phyloP scores from a whole-genome alignment of 257 asterid genomes.

The Cordia subcordata region DNA sequence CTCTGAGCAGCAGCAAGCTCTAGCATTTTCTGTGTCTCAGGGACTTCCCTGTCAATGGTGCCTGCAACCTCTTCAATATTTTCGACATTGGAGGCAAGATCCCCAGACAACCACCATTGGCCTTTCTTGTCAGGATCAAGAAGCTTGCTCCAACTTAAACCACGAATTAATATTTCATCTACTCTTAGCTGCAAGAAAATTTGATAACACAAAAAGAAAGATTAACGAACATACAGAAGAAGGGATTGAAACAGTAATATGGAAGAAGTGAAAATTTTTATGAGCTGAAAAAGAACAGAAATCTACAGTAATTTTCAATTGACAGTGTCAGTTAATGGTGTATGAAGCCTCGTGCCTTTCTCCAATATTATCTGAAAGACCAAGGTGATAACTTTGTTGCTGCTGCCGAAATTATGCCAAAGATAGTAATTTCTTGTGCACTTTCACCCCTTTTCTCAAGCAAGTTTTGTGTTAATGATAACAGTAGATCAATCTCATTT shows the following conservation, averaged over 20 bases:
- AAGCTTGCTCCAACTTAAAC: constrained; percentile 83
- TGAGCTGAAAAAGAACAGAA: not conserved
- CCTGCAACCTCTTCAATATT: constrained; percentile 64
- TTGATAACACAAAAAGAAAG: not conserved
- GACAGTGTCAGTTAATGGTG: no score
- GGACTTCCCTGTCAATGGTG: constrained; percentile 64
- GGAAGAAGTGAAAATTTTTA: not conserved
- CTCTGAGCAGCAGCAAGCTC: constrained; percentile 83
- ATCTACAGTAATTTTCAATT: no score
- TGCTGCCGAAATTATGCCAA: no score
- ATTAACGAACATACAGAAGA: not conserved
- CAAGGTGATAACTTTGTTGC: no score
- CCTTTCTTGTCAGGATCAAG: constrained; percentile 87
- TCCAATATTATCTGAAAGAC: no score
- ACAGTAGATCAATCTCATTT: no score
- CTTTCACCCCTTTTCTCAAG: no score
- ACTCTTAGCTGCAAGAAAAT: constrained; percentile 60
- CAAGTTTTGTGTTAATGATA: no score
- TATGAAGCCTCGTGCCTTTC: no score
- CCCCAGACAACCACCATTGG: constrained; percentile 94
- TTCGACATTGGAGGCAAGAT: constrained; percentile 37
- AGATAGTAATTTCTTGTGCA: no score
- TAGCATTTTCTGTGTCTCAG: constrained; percentile 79
- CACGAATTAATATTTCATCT: constrained; percentile 64
- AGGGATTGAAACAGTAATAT: not conserved